These are phyloP conservation scores for Calonectria hawksworthii DNA, from an alignment of 2,329 filamentous ascomycete species.

Conservation along the genomic window DNA sequence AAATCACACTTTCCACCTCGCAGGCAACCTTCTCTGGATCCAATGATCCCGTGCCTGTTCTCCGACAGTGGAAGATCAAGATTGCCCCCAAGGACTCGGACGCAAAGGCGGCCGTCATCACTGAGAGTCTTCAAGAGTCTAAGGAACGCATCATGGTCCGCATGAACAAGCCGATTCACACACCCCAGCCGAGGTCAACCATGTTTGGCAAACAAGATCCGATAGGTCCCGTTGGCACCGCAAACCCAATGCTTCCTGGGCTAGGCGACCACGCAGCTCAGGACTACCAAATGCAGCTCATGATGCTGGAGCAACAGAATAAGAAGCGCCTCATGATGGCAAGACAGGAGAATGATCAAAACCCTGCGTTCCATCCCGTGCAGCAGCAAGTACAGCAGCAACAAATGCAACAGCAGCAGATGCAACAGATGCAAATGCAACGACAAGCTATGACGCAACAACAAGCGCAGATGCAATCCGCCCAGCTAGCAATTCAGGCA, in stretches of 20 bases:
- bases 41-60: conserved; percentile 66
- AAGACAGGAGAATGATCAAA: conserved; percentile 67
- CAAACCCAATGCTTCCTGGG: neutral
- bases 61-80: conserved; percentile 70
- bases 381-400: conserved; percentile 13
- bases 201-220: conserved; percentile 57
- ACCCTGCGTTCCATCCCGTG: neutral
- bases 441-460: neutral
- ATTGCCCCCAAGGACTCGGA: conserved; percentile 52
- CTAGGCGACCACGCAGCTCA: conserved; percentile 78
- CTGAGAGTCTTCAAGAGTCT: conserved; percentile 57
- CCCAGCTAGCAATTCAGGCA: neutral
- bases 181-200: neutral
- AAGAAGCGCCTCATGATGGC: conserved; percentile 88
- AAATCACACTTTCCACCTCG: conserved; percentile 73
- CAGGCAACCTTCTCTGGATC: conserved; percentile 71
- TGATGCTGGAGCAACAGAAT: conserved; percentile 87
- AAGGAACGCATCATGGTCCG: conserved; percentile 48
- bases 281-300: conserved; percentile 90
- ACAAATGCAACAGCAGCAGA: conserved; percentile 14
- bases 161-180: conserved; percentile 39
- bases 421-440: conserved; percentile 14
- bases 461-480: conserved; percentile 9
- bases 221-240: neutral
- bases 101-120: conserved; percentile 44